Percentiles rank a stretch among this genome's conserved stretches.
Evolutionary conservation across 805 yeast genomes (phyloP).

Genomic region (Yamadazyma sp.): DNA sequence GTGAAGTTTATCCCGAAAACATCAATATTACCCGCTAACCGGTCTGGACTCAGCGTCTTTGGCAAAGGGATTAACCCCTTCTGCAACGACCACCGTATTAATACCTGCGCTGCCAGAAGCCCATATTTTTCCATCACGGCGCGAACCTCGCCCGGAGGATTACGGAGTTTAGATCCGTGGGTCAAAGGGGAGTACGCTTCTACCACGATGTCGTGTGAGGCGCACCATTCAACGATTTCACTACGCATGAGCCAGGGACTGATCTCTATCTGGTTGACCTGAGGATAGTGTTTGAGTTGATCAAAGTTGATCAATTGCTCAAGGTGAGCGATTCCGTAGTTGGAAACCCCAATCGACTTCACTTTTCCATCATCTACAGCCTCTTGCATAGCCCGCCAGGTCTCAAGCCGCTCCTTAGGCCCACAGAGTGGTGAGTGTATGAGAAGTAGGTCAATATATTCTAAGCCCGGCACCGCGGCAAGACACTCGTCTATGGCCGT

Average conservation of each 20-base stretch:
- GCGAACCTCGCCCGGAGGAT: slow-evolving; percentile 20
- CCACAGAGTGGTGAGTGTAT: slow-evolving; percentile 58
- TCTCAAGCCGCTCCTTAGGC: slow-evolving; percentile 42
- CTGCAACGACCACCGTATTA: slow-evolving; percentile 50
- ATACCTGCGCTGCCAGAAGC: slow-evolving; percentile 45
- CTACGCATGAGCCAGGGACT: slow-evolving; percentile 50
- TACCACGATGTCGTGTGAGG: slow-evolving; percentile 24
- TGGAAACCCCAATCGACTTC: slow-evolving; percentile 61
- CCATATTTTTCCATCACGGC: slow-evolving; percentile 34
- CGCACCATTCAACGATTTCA: slow-evolving; percentile 35
- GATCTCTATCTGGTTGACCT: slow-evolving; percentile 49
- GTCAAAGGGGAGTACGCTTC: slow-evolving; percentile 43
- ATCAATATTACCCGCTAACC: slow-evolving; percentile 26
- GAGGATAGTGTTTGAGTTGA: slow-evolving; percentile 44
- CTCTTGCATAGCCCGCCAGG: slow-evolving; percentile 58
- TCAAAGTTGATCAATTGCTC: slow-evolving; percentile 51
- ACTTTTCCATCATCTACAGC: slow-evolving; percentile 51
- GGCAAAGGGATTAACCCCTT: slow-evolving; percentile 44
- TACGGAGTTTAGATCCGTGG: slow-evolving; percentile 32
- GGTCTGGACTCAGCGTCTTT: slow-evolving; percentile 25
- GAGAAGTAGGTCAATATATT: slow-evolving; percentile 71
- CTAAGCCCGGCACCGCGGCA: slow-evolving; percentile 48
- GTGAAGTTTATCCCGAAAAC: slow-evolving; percentile 28
- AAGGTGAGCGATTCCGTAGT: slow-evolving; percentile 57
- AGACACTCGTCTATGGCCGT: slow-evolving; percentile 58